phyloP scores from a whole-genome alignment of 495 filamentous ascomycete genomes.

The Parathielavia appendiculata region DNA sequence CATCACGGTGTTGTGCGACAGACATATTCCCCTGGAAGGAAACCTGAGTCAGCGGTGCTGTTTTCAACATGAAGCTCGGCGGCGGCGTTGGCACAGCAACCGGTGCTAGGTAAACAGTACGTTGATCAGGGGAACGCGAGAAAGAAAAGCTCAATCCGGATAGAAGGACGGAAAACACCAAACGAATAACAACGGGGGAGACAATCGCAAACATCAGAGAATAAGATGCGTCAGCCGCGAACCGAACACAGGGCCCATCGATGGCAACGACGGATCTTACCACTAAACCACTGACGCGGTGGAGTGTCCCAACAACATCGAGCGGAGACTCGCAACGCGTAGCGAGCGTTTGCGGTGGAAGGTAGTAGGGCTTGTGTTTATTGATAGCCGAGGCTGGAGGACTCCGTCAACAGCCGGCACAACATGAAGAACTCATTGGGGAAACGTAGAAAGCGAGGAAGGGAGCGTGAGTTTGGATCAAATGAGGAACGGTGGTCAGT shows the following conservation, averaged over 20 bases:
- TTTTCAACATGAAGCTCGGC: too few relatives aligned
- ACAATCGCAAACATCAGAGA: neutral
- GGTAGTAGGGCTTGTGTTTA: too few relatives aligned
- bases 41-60: too few relatives aligned
- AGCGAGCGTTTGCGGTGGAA: too few relatives aligned
- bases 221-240: conserved; percentile 32
- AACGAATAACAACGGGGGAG: neutral
- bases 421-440: too few relatives aligned
- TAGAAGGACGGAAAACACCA: neutral
- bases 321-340: neutral
- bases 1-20: neutral
- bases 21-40: neutral
- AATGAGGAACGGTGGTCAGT: too few relatives aligned
- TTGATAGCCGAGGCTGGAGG: too few relatives aligned
- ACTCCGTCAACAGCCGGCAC: too few relatives aligned
- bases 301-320: neutral
- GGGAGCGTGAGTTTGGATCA: too few relatives aligned
- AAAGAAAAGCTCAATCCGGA: neutral
- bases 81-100: neutral
- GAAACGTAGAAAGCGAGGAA: neutral
- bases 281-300: conserved; percentile 20
- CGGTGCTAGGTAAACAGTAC: neutral
- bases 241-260: conserved; percentile 50
- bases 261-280: conserved; percentile 50
- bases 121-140: neutral